Evolutionary conservation across 768 basidiomycete genomes (phyloP), one percentile per base, ranked within the genome.

Genomic region (Favolaschia claudopus): DNA sequence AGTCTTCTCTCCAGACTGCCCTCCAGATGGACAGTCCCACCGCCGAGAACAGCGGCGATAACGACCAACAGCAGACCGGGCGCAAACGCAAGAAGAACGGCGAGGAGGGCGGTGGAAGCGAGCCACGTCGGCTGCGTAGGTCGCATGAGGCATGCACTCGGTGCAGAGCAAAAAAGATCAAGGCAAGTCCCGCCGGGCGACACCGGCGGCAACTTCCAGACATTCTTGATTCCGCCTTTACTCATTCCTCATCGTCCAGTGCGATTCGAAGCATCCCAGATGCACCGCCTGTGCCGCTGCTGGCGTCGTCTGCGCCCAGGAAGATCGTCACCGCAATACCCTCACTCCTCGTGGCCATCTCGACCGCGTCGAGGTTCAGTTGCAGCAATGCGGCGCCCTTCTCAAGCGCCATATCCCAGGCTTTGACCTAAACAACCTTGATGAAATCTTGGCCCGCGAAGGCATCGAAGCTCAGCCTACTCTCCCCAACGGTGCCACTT

Each of bases 91-190:
- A 82, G 78, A 89, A 88, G 74, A 76, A 77, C 2, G 87, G 88
- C 46, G 76, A 78, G 3, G 79, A 77, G 25, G 79, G 78, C 13
- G 88, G 86, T 52, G 88, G 87, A n/a, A 74, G 76, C 39, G 92
- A 93, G 74, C 89, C 91, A 39, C 84, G 93, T 69, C 85, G 92
- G 53, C 83, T 95, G 69, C 82, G 93, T 67, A 87, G 93, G 71
- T 93, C 92, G 69, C 93, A 95, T 77, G 93, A 95, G 78, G 92
- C 93, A 62, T 95, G 93, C 81, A 89, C 93, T 64, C 85, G 93
- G 74, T 95, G 93, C 83, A 91, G 93, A 85, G 89, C 88, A 80
- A 94, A 95, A 87, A 95, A 95, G 89, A 95, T 95, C 79, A 95
- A 95, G 91, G 91, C 87, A 73, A 81, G 80, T 80, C 77, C 79